phyloP scores from a whole-genome alignment of 2,329 filamentous ascomycete species.

The Penicillium sp. region DNA sequence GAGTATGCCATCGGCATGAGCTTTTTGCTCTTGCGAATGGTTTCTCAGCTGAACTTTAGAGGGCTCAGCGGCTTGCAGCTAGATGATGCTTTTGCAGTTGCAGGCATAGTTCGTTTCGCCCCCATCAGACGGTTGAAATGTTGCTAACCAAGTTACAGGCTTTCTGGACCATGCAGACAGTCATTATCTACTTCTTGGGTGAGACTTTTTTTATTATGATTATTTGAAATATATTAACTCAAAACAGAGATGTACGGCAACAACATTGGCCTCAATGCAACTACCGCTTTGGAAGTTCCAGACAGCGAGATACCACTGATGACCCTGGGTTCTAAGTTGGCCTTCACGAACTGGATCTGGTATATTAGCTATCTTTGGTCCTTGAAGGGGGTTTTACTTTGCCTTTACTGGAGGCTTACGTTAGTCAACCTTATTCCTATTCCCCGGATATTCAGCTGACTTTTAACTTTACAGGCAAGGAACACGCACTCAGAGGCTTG shows the following conservation, averaged over 20 bases:
- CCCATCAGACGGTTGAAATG: too few species aligned
- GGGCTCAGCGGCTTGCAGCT: conserved; percentile 14
- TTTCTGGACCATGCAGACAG: conserved; percentile 16
- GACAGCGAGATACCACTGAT: conserved; percentile 23
- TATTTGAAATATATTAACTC: background rate
- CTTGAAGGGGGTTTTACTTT: conserved; percentile 34
- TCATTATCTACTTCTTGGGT: conserved; percentile 14
- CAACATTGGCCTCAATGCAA: conserved; percentile 29
- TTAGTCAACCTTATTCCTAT: conserved; percentile 7
- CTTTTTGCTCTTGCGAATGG: conserved; percentile 12
- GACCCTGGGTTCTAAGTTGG: conserved; percentile 30
- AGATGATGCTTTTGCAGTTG: conserved; percentile 18
- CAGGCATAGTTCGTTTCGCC: conserved; percentile 15
- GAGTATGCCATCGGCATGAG: conserved; percentile 23
- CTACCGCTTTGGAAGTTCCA: conserved; percentile 28
- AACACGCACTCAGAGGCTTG: conserved; percentile 26
- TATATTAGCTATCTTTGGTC: conserved; percentile 36
- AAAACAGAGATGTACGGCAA: conserved; percentile 25
- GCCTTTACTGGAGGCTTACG: conserved; percentile 33
- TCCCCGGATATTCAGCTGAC: background rate
- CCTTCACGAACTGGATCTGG: conserved; percentile 37
- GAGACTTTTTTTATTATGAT: background rate
- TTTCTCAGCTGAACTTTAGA: conserved; percentile 8
- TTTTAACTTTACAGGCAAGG: conserved; percentile 16
- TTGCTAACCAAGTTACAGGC: too few species aligned